Conservation (phyloP, 768 basidiomycete genomes). For the Daedaleopsis sinensis region DNA sequence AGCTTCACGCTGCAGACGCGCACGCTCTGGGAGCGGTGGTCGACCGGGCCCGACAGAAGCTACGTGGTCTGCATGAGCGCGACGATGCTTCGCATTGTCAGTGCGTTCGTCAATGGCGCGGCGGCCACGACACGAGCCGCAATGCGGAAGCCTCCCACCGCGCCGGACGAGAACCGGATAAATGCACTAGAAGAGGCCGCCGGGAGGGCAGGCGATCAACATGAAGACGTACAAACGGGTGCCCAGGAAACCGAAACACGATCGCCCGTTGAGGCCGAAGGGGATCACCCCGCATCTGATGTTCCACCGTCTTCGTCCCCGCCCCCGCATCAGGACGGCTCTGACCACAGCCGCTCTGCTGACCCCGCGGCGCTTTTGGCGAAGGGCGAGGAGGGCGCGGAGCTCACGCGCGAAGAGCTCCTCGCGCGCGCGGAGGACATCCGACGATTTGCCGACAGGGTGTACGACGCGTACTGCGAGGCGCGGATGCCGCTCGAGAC, state of each 20-base stretch:
- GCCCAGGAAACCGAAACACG: not conserved
- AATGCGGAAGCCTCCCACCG: not conserved
- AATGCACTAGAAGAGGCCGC: not conserved
- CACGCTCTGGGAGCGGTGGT: constrained; percentile 59
- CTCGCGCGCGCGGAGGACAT: constrained; percentile 21
- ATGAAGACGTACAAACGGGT: not conserved
- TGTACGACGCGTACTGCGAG: constrained; percentile 47
- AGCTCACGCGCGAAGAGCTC: constrained; percentile 26
- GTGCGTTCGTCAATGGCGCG: constrained; percentile 39
- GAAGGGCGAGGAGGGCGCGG: constrained; percentile 5
- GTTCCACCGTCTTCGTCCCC: constrained; percentile 12
- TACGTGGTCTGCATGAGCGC: constrained; percentile 47
- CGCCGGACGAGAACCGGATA: constrained; percentile 8
- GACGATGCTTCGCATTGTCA: constrained; percentile 53
- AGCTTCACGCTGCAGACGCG: constrained; percentile 55
- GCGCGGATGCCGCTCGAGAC: constrained; percentile 48
- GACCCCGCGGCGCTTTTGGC: not conserved
- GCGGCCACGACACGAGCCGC: constrained; percentile 12
- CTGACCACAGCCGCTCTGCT: not conserved
- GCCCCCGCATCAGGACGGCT: constrained; percentile 9
- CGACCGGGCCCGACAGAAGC: constrained; percentile 41
- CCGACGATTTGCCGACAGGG: constrained; percentile 44
- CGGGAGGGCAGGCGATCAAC: constrained; percentile 3
- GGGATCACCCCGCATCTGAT: constrained; percentile 20
- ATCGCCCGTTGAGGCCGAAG: constrained; percentile 1